These are phyloP conservation scores for Platanthera zijinensis DNA, from an alignment of 106 monocot genomes.

Conservation along the genomic window DNA sequence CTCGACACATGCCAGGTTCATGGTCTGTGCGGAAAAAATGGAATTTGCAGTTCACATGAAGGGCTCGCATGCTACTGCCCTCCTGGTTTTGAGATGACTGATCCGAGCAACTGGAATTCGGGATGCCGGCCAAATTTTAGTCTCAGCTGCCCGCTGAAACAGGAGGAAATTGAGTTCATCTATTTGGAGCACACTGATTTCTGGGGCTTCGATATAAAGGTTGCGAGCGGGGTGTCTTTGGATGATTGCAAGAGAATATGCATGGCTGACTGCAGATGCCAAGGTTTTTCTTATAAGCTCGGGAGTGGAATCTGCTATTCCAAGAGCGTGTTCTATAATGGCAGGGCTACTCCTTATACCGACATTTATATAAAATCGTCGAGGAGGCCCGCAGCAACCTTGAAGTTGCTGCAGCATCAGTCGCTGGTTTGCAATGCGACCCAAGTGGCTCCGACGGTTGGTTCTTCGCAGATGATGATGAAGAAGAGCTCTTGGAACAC, in stretches of 20 bases:
- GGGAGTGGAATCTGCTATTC: constrained; percentile 29
- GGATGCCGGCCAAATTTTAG: constrained; percentile 41
- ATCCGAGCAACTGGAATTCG: constrained; percentile 43
- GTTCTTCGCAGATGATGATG: background rate
- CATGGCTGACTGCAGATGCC: constrained; percentile 25
- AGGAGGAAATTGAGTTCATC: constrained; percentile 14
- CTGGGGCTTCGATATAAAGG: constrained; percentile 48
- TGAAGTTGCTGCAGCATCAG: background rate
- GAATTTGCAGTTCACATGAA: constrained; percentile 30
- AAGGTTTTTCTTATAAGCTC: constrained; percentile 31
- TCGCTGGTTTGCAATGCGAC: constrained; percentile 12
- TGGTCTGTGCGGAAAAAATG: constrained; percentile 50
- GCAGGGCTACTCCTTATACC: constrained; percentile 14
- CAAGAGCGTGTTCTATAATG: constrained; percentile 40
- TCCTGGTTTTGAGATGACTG: constrained; percentile 30
- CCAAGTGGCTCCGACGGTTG: background rate
- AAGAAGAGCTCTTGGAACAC: background rate
- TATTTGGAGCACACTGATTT: constrained; percentile 27
- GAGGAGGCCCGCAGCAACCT: background rate
- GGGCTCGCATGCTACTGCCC: constrained; percentile 30
- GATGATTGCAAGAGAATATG: constrained; percentile 33
- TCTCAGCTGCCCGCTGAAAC: constrained; percentile 9
- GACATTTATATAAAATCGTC: constrained; percentile 40
- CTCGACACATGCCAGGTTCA: constrained; percentile 19
- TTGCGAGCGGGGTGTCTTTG: background rate